Evolutionary conservation across 768 basidiomycete species (phyloP).

Genomic region (Mycena rebaudengoi): DNA sequence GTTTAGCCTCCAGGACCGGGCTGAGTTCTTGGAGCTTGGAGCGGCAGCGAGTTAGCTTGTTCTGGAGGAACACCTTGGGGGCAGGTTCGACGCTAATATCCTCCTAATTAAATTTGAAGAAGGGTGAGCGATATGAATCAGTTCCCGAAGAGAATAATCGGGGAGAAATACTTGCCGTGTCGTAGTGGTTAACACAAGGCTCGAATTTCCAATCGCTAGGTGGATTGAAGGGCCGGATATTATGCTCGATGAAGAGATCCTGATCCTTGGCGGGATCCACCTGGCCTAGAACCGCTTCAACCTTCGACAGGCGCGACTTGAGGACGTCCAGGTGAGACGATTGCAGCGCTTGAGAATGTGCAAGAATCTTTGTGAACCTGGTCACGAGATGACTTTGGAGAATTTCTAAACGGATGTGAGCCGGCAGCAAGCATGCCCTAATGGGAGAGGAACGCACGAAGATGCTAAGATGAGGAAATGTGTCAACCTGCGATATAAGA

Average conservation of each 20-base stretch:
- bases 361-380: conserved; percentile 61
- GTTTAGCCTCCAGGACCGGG: conserved; percentile 66
- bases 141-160: conserved; percentile 4
- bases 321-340: conserved; percentile 64
- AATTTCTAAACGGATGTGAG: conserved; percentile 56
- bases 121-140: neutral
- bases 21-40: conserved; percentile 69
- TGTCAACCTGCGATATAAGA: conserved; percentile 10
- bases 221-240: conserved; percentile 68
- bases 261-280: conserved; percentile 72
- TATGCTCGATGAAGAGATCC: conserved; percentile 75
- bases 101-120: conserved; percentile 48
- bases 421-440: neutral
- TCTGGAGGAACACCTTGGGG: conserved; percentile 84
- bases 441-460: conserved; percentile 60
- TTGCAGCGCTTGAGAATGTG: conserved; percentile 68
- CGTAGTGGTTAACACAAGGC: conserved; percentile 77
- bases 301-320: conserved; percentile 56
- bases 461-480: conserved; percentile 56
- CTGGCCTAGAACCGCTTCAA: conserved; percentile 56
- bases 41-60: conserved; percentile 69
- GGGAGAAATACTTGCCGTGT: conserved; percentile 59
- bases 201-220: conserved; percentile 81
- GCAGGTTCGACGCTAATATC: conserved; percentile 71
- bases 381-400: conserved; percentile 71